A percentile compares a stretch with the other conserved stretches of the same genome.
Conservation (phyloP, 768 basidiomycete genomes). For the Podaxis carcinomalis region DNA sequence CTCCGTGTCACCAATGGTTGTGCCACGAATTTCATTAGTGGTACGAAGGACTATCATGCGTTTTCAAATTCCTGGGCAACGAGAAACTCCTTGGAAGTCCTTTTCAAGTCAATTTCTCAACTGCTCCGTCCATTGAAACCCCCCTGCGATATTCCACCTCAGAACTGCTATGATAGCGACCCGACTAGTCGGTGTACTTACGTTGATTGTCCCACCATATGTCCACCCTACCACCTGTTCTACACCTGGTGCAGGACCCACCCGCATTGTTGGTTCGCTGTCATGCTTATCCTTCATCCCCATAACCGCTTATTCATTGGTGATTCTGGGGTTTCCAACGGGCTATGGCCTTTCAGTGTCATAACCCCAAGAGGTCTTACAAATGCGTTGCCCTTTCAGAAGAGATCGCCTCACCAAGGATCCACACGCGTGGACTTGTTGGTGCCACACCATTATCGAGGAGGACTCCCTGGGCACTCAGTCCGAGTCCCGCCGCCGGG, state of each 20-base stretch:
- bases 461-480: constrained; percentile 59
- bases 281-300: constrained; percentile 87
- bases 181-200: constrained; percentile 84
- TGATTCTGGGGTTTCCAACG: constrained; percentile 58
- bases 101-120: constrained; percentile 93
- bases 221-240: constrained; percentile 71
- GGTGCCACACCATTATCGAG: constrained; percentile 77
- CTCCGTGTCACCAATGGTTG: constrained; percentile 90
- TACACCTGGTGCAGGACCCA: constrained; percentile 56
- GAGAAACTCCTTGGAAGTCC: constrained; percentile 87
- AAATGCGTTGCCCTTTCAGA: constrained; percentile 67
- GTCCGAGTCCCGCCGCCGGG: constrained; percentile 67
- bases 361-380: constrained; percentile 59
- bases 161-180: no score
- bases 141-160: constrained; percentile 50
- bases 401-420: constrained; percentile 65
- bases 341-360: constrained; percentile 61
- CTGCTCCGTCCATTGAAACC: constrained; percentile 38
- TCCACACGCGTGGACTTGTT: constrained; percentile 60
- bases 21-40: constrained; percentile 96
- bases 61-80: constrained; percentile 89
- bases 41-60: constrained; percentile 70
- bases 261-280: constrained; percentile 77
- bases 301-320: constrained; percentile 72
- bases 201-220: constrained; percentile 88